Evolutionary conservation across 164 flowering plant species (phyloP).

Genomic region (Nelumbo lutea): DNA sequence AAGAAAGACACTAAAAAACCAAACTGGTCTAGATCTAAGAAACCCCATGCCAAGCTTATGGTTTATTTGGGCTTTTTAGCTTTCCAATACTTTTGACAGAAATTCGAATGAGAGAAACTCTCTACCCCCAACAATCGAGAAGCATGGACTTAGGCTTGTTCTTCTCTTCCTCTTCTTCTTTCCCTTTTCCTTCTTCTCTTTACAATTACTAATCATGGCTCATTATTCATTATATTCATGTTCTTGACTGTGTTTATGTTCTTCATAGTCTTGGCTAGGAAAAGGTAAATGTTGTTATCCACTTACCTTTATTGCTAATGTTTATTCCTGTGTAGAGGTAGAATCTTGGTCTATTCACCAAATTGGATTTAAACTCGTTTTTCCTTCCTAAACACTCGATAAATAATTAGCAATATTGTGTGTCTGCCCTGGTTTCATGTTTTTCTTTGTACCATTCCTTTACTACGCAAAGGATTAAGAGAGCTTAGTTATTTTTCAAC

Average conservation of each 20-base stretch:
- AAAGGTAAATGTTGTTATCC: slow-evolving; percentile 10
- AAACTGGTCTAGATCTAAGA: too few relatives aligned
- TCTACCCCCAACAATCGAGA: too few relatives aligned
- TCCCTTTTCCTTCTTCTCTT: too few relatives aligned
- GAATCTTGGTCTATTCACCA: slow-evolving; percentile 28
- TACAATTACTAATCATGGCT: too few relatives aligned
- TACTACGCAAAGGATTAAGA: not conserved
- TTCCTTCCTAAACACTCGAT: slow-evolving; percentile 14
- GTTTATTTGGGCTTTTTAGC: too few relatives aligned
- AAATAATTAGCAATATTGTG: slow-evolving; percentile 15
- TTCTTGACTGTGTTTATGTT: slow-evolving; percentile 4
- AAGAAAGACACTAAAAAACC: too few relatives aligned
- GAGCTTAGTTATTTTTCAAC: not conserved
- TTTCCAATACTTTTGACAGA: too few relatives aligned
- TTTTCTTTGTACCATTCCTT: not conserved
- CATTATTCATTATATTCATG: too few relatives aligned
- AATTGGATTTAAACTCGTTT: slow-evolving; percentile 21
- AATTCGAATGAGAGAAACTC: too few relatives aligned
- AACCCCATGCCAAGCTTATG: too few relatives aligned
- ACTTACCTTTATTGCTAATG: slow-evolving; percentile 16
- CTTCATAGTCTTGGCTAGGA: slow-evolving; percentile 14
- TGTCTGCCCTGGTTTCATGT: not conserved
- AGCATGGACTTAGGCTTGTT: too few relatives aligned
- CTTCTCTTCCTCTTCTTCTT: too few relatives aligned
- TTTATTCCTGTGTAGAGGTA: slow-evolving; percentile 22